phyloP scores from a whole-genome alignment of 257 asterid genomes.

The Solanum tacnaense region DNA sequence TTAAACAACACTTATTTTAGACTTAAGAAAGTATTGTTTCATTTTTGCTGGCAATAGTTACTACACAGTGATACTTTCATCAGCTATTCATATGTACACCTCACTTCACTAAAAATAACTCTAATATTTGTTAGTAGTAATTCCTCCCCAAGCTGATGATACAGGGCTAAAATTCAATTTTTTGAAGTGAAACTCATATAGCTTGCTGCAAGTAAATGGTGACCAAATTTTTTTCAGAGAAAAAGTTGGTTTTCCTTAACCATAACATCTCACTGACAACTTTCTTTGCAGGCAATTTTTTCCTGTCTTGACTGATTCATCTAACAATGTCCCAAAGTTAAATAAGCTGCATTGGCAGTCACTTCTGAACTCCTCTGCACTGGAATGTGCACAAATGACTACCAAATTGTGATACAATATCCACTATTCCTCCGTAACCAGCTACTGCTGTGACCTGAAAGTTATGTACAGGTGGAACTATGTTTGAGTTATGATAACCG shows the following conservation, averaged over 20 bases:
- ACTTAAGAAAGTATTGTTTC: neutral
- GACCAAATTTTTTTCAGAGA: neutral
- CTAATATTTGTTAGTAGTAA: neutral
- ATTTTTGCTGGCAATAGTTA: neutral
- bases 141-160: neutral
- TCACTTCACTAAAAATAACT: neutral
- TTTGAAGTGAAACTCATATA: neutral
- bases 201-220: neutral
- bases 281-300: neutral
- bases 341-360: neutral
- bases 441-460: slow-evolving; percentile 69
- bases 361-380: slow-evolving; percentile 34
- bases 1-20: neutral
- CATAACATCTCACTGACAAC: neutral
- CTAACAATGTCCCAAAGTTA: neutral
- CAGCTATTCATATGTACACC: neutral
- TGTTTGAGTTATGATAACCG: neutral
- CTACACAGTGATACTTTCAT: neutral
- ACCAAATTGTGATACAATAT: slow-evolving; percentile 82
- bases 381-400: slow-evolving; percentile 86
- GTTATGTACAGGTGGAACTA: neutral
- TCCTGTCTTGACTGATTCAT: neutral
- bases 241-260: neutral
- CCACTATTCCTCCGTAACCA: slow-evolving; percentile 94
- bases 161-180: neutral